Conservation (phyloP, 805 yeast species). For the Yamadazyma sp. region DNA sequence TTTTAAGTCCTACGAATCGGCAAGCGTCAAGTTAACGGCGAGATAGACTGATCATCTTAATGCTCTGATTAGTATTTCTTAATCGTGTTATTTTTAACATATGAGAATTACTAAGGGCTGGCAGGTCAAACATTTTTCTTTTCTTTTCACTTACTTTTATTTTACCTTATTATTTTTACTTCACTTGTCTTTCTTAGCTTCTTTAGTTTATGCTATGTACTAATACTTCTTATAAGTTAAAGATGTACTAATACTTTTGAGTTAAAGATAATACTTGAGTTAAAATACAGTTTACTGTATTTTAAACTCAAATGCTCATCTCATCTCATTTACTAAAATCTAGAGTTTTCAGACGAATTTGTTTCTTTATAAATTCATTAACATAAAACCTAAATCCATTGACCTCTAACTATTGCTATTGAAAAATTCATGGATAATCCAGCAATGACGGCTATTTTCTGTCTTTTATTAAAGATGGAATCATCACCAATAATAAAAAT, state of each 20-base stretch:
- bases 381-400: slow-evolving; percentile 30
- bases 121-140: slow-evolving; percentile 47
- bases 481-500: slow-evolving; percentile 61
- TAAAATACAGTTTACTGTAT: too few relatives aligned
- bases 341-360: too few relatives aligned
- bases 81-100: slow-evolving; percentile 12
- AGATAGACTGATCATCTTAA: slow-evolving; percentile 47
- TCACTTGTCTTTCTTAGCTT: too few relatives aligned
- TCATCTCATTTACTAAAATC: too few relatives aligned
- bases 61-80: slow-evolving; percentile 27
- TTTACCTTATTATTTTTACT: too few relatives aligned
- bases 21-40: slow-evolving; percentile 51
- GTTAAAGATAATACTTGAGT: too few relatives aligned
- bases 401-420: slow-evolving; percentile 56
- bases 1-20: slow-evolving; percentile 44
- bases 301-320: too few relatives aligned
- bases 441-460: slow-evolving; percentile 66
- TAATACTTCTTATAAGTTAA: too few relatives aligned
- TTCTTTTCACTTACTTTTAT: neutral
- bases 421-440: slow-evolving; percentile 69
- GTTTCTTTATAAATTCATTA: neutral
- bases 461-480: slow-evolving; percentile 55
- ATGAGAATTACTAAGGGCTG: slow-evolving; percentile 42
- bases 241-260: too few relatives aligned
- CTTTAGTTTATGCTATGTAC: too few relatives aligned